A percentile compares a stretch with the other conserved stretches of the same genome.
These are phyloP conservation scores for Rhexocercosporidium sp. DNA, from an alignment of 2,329 filamentous ascomycete genomes.

Conservation along the genomic window DNA sequence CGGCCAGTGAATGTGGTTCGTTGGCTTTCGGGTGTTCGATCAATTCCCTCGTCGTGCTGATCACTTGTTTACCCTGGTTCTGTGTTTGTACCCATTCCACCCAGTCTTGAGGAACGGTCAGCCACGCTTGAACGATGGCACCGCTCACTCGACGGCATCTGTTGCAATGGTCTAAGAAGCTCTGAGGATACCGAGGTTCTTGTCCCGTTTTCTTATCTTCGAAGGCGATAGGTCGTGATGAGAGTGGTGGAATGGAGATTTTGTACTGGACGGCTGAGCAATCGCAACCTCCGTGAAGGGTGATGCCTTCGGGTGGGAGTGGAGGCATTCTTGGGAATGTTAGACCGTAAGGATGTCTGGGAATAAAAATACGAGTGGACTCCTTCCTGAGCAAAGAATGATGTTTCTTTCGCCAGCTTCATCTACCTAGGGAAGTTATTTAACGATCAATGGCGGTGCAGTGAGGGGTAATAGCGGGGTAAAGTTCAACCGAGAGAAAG, in stretches of 20 bases:
- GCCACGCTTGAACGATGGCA: slow-evolving; percentile 34
- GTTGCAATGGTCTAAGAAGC: slow-evolving; percentile 38
- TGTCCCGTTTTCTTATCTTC: slow-evolving; percentile 18
- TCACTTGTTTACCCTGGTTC: background rate
- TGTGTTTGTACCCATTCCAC: slow-evolving; percentile 21
- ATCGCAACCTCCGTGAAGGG: slow-evolving; percentile 39
- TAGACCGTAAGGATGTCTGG: no score
- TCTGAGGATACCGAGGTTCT: slow-evolving; percentile 28
- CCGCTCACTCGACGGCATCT: slow-evolving; percentile 34
- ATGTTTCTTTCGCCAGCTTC: no score
- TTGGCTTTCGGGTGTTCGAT: background rate
- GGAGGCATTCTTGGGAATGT: background rate
- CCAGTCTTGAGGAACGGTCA: slow-evolving; percentile 37
- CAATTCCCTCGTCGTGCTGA: background rate
- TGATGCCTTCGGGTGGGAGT: slow-evolving; percentile 21
- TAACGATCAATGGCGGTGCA: background rate
- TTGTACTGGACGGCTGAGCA: slow-evolving; percentile 38
- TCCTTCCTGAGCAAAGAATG: no score
- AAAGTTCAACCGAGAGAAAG: background rate
- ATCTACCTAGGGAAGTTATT: no score
- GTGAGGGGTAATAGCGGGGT: slow-evolving; percentile 5
- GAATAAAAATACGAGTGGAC: no score
- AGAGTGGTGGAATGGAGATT: slow-evolving; percentile 32
- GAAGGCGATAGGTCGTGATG: slow-evolving; percentile 18
- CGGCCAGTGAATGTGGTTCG: background rate